phyloP scores from a whole-genome alignment of 345 rosid genomes.

The Cardamine resedifolia region DNA sequence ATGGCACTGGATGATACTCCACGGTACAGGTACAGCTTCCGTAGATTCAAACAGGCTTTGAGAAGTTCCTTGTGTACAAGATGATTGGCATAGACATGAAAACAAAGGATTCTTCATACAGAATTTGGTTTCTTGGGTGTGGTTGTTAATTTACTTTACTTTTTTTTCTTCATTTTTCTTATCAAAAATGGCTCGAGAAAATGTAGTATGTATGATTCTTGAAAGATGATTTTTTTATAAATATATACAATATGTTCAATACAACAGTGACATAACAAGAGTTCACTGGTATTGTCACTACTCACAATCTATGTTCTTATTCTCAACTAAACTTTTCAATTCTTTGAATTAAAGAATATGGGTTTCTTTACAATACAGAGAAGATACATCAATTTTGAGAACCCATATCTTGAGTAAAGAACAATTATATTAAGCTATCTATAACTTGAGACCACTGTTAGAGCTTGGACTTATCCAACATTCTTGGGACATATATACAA shows the following conservation, averaged over 20 bases:
- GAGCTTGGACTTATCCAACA: slow-evolving; percentile 19
- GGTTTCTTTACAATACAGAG: slow-evolving; percentile 32
- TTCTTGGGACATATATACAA: slow-evolving; percentile 32
- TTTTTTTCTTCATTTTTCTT: slow-evolving; percentile 13
- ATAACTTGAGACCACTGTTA: slow-evolving; percentile 25
- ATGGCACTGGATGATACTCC: slow-evolving; percentile 25
- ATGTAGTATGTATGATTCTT: slow-evolving; percentile 6
- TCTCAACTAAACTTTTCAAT: slow-evolving; percentile 11
- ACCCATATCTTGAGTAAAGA: slow-evolving; percentile 23
- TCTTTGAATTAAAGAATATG: slow-evolving; percentile 29
- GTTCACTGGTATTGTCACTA: neutral
- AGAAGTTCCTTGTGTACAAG: slow-evolving; percentile 31
- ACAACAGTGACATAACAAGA: neutral
- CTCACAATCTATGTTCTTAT: neutral
- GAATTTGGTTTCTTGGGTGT: slow-evolving; percentile 26
- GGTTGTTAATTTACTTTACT: slow-evolving; percentile 19
- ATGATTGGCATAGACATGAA: slow-evolving; percentile 27
- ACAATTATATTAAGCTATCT: slow-evolving; percentile 34
- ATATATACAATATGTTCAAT: slow-evolving; percentile 6
- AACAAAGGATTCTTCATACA: slow-evolving; percentile 24
- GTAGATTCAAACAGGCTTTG: slow-evolving; percentile 19
- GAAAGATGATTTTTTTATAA: slow-evolving; percentile 7
- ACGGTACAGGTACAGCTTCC: slow-evolving; percentile 25
- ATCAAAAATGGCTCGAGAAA: slow-evolving; percentile 17
- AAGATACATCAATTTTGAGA: slow-evolving; percentile 5